phyloP scores from a whole-genome alignment of 768 basidiomycete species.

The Guyanaporus albipodus region DNA sequence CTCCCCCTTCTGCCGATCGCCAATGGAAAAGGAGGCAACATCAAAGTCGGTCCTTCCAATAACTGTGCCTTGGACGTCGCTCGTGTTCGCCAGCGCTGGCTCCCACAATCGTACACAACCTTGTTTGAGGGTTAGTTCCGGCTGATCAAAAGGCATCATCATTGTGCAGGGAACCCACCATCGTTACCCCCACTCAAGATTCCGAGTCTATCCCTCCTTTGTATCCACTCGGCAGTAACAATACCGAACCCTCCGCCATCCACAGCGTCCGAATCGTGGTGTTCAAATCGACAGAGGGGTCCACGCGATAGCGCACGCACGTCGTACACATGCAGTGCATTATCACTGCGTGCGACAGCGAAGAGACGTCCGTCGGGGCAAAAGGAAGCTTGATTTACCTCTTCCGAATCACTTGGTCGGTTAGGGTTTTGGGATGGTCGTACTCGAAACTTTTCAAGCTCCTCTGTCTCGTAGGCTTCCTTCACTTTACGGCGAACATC shows the following conservation, averaged over 20 bases:
- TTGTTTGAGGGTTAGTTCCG: constrained; percentile 24
- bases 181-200: constrained; percentile 62
- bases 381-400: constrained; percentile 49
- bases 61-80: constrained; percentile 42
- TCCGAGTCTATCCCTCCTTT: constrained; percentile 39
- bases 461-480: constrained; percentile 26
- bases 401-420: constrained; percentile 25
- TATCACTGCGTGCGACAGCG: constrained; percentile 58
- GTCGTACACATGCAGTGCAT: constrained; percentile 60
- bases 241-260: constrained; percentile 43
- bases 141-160: background rate
- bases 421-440: background rate
- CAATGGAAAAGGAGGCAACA: constrained; percentile 55
- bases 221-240: constrained; percentile 51
- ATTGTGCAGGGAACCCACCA: constrained; percentile 38
- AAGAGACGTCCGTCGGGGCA: constrained; percentile 61
- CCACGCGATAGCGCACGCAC: constrained; percentile 46
- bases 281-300: constrained; percentile 46
- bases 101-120: constrained; percentile 75
- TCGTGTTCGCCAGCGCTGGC: constrained; percentile 38
- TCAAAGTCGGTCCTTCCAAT: constrained; percentile 55
- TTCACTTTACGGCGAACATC: constrained; percentile 40
- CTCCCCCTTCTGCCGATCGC: constrained; percentile 50
- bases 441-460: constrained; percentile 35
- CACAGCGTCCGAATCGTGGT: constrained; percentile 35